Evolutionary conservation across 352 stramenopile genomes (phyloP).

Genomic region (Globisporangium orthogonon): DNA sequence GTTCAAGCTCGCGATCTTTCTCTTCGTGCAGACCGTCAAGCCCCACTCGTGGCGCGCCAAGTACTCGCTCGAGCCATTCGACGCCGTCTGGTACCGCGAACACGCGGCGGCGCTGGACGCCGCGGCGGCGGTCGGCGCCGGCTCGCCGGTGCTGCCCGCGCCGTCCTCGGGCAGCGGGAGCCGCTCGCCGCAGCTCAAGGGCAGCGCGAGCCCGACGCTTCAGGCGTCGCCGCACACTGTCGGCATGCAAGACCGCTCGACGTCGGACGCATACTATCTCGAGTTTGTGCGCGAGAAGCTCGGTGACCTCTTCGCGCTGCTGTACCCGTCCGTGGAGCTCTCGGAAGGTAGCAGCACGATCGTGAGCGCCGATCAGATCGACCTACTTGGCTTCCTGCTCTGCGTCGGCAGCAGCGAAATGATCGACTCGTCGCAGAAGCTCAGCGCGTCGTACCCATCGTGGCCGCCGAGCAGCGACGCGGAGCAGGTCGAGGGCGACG

Average conservation of each 20-base stretch:
- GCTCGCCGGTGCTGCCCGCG: constrained; percentile 8
- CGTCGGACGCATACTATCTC: constrained; percentile 73
- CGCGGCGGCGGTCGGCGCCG: constrained; percentile 24
- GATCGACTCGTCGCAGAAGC: constrained; percentile 38
- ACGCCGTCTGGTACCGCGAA: constrained; percentile 76
- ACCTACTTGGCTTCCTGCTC: constrained; percentile 70
- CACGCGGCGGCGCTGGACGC: constrained; percentile 40
- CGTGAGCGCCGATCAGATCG: constrained; percentile 55
- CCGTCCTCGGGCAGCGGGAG: constrained; percentile 11
- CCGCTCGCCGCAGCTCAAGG: constrained; percentile 47
- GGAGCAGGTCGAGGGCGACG: constrained; percentile 12
- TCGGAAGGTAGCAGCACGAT: constrained; percentile 43
- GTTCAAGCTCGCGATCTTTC: constrained; percentile 71
- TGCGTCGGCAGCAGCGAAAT: constrained; percentile 51
- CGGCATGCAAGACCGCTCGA: constrained; percentile 74
- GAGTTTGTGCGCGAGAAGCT: constrained; percentile 77
- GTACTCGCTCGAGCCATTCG: constrained; percentile 72
- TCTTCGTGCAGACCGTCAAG: constrained; percentile 80
- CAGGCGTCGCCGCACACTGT: constrained; percentile 69
- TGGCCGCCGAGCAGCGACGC: constrained; percentile 26
- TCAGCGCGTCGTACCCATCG: constrained; percentile 61
- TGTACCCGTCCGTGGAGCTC: constrained; percentile 55
- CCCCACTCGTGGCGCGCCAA: constrained; percentile 67
- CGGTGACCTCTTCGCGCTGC: constrained; percentile 59
- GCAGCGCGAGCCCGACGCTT: constrained; percentile 49